These are phyloP conservation scores for Selaginella tamariscina DNA, from an alignment of 75 land plant genomes.

Conservation along the genomic window DNA sequence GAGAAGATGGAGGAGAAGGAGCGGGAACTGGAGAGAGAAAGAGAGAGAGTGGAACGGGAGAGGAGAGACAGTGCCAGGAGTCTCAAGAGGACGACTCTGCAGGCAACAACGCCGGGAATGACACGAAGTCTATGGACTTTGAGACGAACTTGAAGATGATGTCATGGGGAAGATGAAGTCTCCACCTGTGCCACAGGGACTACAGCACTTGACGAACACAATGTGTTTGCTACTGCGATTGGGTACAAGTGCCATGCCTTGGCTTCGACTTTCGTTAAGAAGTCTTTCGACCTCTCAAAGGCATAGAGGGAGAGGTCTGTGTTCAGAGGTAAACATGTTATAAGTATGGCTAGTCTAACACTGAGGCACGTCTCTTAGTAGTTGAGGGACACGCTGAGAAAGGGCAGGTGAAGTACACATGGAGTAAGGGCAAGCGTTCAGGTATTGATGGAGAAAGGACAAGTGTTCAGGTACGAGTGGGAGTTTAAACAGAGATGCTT, in stretches of 20 bases:
- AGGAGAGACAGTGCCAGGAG: too few relatives aligned
- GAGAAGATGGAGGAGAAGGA: neutral
- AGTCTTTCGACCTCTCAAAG: neutral
- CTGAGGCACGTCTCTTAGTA: too few relatives aligned
- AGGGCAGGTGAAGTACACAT: too few relatives aligned
- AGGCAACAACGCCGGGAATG: neutral
- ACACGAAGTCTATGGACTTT: neutral
- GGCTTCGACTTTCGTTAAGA: neutral
- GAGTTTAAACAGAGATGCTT: too few relatives aligned
- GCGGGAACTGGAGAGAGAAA: neutral
- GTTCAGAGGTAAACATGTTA: too few relatives aligned
- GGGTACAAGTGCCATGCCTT: neutral
- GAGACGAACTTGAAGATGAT: neutral
- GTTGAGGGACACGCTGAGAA: too few relatives aligned
- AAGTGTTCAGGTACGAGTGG: too few relatives aligned
- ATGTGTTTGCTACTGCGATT: neutral
- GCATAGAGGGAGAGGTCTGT: neutral
- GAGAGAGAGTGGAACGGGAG: neutral
- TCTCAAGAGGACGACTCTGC: too few relatives aligned
- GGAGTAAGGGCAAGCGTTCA: too few relatives aligned
- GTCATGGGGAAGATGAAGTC: neutral
- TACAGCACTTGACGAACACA: conserved; percentile 1
- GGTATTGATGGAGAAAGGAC: too few relatives aligned
- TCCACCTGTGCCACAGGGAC: neutral
- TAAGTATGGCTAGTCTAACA: too few relatives aligned